These are phyloP conservation scores for Ogataea haglerorum DNA, from an alignment of 805 yeast genomes.

Conservation along the genomic window DNA sequence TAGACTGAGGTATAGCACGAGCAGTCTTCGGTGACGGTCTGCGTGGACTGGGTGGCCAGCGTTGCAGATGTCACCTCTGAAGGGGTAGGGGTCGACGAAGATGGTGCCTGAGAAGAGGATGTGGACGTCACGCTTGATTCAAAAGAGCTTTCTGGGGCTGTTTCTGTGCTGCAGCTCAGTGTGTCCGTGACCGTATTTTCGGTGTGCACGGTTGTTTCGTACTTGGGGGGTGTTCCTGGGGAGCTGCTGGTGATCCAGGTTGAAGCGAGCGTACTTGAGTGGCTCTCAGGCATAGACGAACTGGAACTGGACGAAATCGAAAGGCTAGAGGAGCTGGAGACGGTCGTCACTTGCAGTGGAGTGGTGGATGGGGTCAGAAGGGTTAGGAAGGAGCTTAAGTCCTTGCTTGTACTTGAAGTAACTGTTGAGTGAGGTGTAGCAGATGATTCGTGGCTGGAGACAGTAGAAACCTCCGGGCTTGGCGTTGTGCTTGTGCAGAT, in stretches of 20 bases:
- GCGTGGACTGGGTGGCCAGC: neutral
- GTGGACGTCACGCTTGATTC: too few species aligned
- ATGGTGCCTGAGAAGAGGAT: neutral
- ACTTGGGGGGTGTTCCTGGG: neutral
- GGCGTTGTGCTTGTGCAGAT: conserved; percentile 4
- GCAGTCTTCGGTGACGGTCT: conserved; percentile 1
- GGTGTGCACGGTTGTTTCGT: neutral
- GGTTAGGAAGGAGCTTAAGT: neutral
- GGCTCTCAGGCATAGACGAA: neutral
- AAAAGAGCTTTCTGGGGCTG: too few species aligned
- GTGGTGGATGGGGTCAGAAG: neutral
- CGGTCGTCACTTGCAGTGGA: neutral
- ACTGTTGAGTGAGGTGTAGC: neutral
- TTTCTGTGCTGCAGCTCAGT: neutral
- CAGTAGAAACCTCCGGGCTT: neutral
- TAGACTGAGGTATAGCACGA: conserved; percentile 1
- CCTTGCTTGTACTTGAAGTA: neutral
- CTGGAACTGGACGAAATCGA: neutral
- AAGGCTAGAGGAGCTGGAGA: neutral
- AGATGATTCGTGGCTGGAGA: too few species aligned
- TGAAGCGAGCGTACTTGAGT: conserved; percentile 1
- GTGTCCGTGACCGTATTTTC: neutral
- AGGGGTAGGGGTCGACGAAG: neutral
- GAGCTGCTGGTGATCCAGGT: conserved; percentile 3
- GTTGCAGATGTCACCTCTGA: neutral